A percentile compares a stretch with the other conserved stretches of the same genome.
Conservation (phyloP, 306 rosid species). For the Betula pendula region DNA sequence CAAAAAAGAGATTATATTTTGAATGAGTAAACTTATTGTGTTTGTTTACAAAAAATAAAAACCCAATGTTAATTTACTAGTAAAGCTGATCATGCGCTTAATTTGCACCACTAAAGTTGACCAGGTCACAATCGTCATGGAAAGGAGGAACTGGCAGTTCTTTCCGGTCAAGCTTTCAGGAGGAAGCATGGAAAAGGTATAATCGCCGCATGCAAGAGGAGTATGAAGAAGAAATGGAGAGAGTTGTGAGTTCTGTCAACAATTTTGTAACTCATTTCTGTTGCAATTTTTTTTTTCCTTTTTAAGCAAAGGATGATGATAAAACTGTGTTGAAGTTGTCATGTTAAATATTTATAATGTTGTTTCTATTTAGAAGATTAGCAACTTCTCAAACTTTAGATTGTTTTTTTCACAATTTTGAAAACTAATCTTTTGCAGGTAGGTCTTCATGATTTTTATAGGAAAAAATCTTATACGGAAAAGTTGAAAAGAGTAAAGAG, state of each 20-base stretch:
- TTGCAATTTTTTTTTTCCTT: not conserved
- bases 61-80: not conserved
- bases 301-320: not conserved
- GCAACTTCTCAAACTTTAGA: not conserved
- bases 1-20: not conserved
- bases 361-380: not conserved
- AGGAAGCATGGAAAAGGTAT: constrained; percentile 85
- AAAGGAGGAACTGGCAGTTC: constrained; percentile 57
- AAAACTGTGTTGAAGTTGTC: not conserved
- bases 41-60: not conserved
- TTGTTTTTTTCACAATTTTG: no score
- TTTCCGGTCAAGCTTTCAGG: constrained; percentile 71
- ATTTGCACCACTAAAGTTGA: constrained; percentile 52
- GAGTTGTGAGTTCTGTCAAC: constrained; percentile 68
- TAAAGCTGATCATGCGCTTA: constrained; percentile 37
- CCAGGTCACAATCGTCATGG: constrained; percentile 59
- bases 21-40: not conserved
- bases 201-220: constrained; percentile 89
- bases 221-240: constrained; percentile 95
- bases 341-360: not conserved
- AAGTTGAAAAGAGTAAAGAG: not conserved
- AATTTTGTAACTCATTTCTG: not conserved
- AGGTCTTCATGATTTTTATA: no score
- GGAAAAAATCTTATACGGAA: not conserved
- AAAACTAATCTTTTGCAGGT: no score